A percentile compares a stretch with the other conserved stretches of the same genome.
phyloP scores from a whole-genome alignment of 1,284 basidiomycete genomes.

The Ceratobasidium theobromae region DNA sequence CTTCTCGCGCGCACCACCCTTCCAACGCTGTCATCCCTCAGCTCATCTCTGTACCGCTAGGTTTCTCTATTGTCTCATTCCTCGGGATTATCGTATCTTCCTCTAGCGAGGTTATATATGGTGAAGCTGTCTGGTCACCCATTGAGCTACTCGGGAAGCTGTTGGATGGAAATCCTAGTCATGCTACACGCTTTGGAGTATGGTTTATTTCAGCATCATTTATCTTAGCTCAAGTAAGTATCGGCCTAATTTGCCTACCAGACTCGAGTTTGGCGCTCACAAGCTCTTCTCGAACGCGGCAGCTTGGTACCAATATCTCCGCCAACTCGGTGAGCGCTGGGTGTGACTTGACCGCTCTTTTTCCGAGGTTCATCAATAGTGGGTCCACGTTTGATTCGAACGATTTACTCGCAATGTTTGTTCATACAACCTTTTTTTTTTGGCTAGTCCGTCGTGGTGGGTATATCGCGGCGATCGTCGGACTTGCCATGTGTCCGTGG shows the following conservation, averaged over 20 bases:
- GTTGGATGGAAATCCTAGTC: slow-evolving; percentile 63
- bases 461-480: slow-evolving; percentile 74
- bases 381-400: slow-evolving; percentile 41
- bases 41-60: slow-evolving; percentile 69
- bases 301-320: slow-evolving; percentile 64
- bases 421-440: slow-evolving; percentile 21
- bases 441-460: slow-evolving; percentile 83
- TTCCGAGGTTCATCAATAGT: slow-evolving; percentile 69
- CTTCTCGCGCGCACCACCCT: slow-evolving; percentile 68
- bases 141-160: slow-evolving; percentile 70
- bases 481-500: slow-evolving; percentile 59
- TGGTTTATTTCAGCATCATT: slow-evolving; percentile 76
- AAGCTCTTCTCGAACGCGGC: not conserved
- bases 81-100: slow-evolving; percentile 84
- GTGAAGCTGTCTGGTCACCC: slow-evolving; percentile 77
- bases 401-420: not conserved
- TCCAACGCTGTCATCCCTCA: slow-evolving; percentile 71
- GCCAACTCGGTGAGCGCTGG: slow-evolving; percentile 86
- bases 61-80: slow-evolving; percentile 77
- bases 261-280: slow-evolving; percentile 1
- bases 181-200: slow-evolving; percentile 62
- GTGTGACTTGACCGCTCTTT: slow-evolving; percentile 78
- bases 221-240: slow-evolving; percentile 63
- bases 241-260: not conserved
- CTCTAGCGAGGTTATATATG: slow-evolving; percentile 74